Evolutionary conservation across 2,329 filamentous ascomycete species (phyloP).

Genomic region (Exserohilum rostratum): DNA sequence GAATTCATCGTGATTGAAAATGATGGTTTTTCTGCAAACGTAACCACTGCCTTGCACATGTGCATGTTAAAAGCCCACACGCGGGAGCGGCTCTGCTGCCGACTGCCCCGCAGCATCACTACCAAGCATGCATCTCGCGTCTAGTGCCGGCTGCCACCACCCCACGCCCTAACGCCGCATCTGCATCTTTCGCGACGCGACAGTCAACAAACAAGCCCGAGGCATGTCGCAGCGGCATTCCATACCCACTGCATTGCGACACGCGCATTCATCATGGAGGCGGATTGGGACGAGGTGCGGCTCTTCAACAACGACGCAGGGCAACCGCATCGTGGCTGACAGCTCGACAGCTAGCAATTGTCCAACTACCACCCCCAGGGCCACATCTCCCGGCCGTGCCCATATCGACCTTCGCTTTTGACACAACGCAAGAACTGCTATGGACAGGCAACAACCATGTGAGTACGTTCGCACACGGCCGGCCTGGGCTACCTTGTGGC

Average conservation of each 20-base stretch:
- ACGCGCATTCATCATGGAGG: slow-evolving; percentile 53
- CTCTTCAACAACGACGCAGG: neutral
- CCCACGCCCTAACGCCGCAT: slow-evolving; percentile 14
- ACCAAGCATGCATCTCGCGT: slow-evolving; percentile 20
- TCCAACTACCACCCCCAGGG: slow-evolving; percentile 78
- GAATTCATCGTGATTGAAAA: neutral
- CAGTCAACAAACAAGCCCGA: slow-evolving; percentile 23
- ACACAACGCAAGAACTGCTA: slow-evolving; percentile 84
- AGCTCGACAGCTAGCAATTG: slow-evolving; percentile 71
- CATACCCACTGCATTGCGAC: slow-evolving; percentile 27
- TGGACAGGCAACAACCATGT: slow-evolving; percentile 94
- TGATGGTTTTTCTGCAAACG: too few species aligned
- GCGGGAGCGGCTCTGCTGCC: slow-evolving; percentile 7
- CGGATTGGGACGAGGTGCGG: slow-evolving; percentile 58
- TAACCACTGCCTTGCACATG: too few species aligned
- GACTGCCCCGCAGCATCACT: slow-evolving; percentile 17
- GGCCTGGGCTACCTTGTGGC: slow-evolving; percentile 1
- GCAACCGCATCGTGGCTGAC: slow-evolving; percentile 18
- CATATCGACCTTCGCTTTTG: slow-evolving; percentile 84
- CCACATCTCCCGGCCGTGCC: slow-evolving; percentile 69
- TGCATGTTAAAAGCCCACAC: neutral
- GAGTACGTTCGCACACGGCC: slow-evolving; percentile 46
- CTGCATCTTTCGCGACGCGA: slow-evolving; percentile 22
- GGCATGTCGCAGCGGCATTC: slow-evolving; percentile 35
- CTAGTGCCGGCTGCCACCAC: slow-evolving; percentile 25